Base-by-base conservation (phyloP, 805 yeast species). In the Zygosaccharomyces lentus region DNA sequence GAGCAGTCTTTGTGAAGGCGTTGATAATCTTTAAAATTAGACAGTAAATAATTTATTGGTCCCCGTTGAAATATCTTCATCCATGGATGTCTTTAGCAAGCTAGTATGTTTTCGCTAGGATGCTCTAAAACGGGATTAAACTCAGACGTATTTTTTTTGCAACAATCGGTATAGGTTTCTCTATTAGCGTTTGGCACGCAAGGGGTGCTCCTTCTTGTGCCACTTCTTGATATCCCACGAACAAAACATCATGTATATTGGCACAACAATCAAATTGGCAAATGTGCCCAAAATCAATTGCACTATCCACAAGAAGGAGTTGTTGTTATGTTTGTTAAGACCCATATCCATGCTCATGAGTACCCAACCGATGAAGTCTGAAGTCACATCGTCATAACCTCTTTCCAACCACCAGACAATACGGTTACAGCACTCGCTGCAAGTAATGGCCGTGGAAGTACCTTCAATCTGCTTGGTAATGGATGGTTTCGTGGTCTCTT, bases 401-500 rank as follows among this genome's bases (percentile, higher is more conserved):
- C 66, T 61, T 23, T 73, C 72, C 25, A 93, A 67, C 51, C 75
- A 68, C 45, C 67, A 65, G 12, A 87, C 56, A 1, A 93, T 74
- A 7, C 75, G 71, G 15, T 72, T 70, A 8, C 91, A 83, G 58
- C 95, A 88, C 37, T 71, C 70, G 13, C 76, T 81, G 7, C 85
- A 82, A 1, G 81, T 57, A 7, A 87, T 82, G 1, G 96, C 80
- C 4, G 58, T 63, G 4, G 95, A 84, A 1, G 95, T 74, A 1
- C 98, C 99, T 65, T 93, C 99, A 27, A 93, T 87, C 26, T 66
- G 67, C 52, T 73, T 78, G 1, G 97, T 89, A 46, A 93, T 87
- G 8, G 73, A 76, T 0, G 99, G 98, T 62, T 93, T 93, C 2
- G 95, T 84, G 46, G 68, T 66, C 61, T 90, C 84, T 64, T 93